Base-by-base conservation (phyloP, 768 basidiomycete genomes). In the Lanmaoa rubissima region DNA sequence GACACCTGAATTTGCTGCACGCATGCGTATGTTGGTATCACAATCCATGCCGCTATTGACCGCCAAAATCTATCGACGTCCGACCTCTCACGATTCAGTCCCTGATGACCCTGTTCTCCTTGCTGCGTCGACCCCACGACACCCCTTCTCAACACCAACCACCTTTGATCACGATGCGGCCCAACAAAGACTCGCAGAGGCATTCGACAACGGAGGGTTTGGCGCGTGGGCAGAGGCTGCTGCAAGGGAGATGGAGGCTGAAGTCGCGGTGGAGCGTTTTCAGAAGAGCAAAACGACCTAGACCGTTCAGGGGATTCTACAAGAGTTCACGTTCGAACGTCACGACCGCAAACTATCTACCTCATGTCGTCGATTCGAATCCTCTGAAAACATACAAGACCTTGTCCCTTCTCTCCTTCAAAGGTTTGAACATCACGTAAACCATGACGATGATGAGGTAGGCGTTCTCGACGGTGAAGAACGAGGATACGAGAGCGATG, bases 121-220 rank as follows among this genome's bases (percentile, higher is more conserved):
- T 7, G 16, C 35, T 39, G 36, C 53, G 6, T 40, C 38, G 28
- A 19, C 21, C 17, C 41, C 40, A 24, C 48, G 5, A 16, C 31
- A n/a, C 31, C 7, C 4, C 17, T 31, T 40, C 12, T 36, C 48
- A 34, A 54, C 31, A 26, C 14, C 24, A 14, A 6, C 53, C 7
- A 28, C 44, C 8, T 50, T 68, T 43, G 43, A 72, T 65, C 31
- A 71, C 60, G 47, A 70, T 4, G 82, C 77, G 0, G 80, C 85
- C 0, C 76, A 87, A 58, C 70, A 76, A 47, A 76, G 86, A 11
- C 69, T 90, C 12, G 65, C 73, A 43, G 75, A 67, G 7, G 85
- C 85, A 0, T 90, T 81, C 58, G 81, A 86, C 11, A 69, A 78
- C 21, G 85, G 81, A 6, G 87, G 88, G 0, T 71, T 88, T 32